Base-by-base conservation (phyloP, 306 rosid species). In the Crotalaria pallida region DNA sequence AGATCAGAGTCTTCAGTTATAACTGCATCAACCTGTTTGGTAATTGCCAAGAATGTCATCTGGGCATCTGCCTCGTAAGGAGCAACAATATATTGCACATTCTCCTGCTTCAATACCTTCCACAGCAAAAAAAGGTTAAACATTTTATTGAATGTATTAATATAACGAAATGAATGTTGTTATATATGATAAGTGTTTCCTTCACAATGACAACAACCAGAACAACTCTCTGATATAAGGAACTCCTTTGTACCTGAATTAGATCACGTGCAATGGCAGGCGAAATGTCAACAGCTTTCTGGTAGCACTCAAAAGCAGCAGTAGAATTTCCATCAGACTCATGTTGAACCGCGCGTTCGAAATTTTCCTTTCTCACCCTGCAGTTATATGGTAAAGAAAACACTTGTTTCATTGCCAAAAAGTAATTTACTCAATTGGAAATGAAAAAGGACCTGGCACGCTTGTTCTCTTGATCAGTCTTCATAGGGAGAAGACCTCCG, bases 31-130 rank as follows among this genome's bases (percentile, higher is more conserved):
- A 94, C 96, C 73, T 77, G 92, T 48, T 85, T 84, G 66, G 73
- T 87, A 60, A 76, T 31, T 21, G 98, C 98, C 88, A 94, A 80
- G 84, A 88, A 94, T 59, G 98, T 83, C 98, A 94, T 83, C 65
- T 94, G 98, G 29, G 98, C 96, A 80, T 94, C 98, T 65, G 97
- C 98, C 77, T 94, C 97, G 7, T 94, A 94, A 58, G 98, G 98
- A 75, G 98, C 98, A 77, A 94, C 98, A 77, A 94, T 44, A 75
- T 88, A 85, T 0, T 74, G 74, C 58, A 90, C 78, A 59, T 85
- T 86, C 83, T 94, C 97, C 79, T 56, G 86, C 87, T 87, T 94
- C 83, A 90, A 81, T 57, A 87, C 97, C 98, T 90, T 76, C 10
- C 27, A 59, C 27, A 60, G 55, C 50, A 50, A 80, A 75, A 55